Evolutionary conservation across 2,329 filamentous ascomycete genomes (phyloP).

Genomic region (Didymella arachidicola): DNA sequence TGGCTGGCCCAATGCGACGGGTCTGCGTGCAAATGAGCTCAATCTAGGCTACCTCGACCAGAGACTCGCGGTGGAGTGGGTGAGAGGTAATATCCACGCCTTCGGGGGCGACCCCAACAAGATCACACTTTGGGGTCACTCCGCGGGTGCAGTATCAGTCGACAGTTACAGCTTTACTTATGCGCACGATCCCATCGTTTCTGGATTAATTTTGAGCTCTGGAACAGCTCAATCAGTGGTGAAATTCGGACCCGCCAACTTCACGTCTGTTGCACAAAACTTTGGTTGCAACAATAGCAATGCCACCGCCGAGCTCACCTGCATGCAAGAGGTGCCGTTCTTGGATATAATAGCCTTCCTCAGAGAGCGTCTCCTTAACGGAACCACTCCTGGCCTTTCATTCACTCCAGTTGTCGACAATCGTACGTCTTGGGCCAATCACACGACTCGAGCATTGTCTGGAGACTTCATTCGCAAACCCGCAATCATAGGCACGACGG

Average conservation of each 20-base stretch:
- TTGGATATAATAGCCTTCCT: not conserved
- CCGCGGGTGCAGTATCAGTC: slow-evolving; percentile 50
- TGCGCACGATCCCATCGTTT: slow-evolving; percentile 56
- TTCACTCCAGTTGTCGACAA: slow-evolving; percentile 43
- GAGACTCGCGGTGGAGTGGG: slow-evolving; percentile 50
- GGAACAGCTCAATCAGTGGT: slow-evolving; percentile 27
- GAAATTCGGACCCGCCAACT: slow-evolving; percentile 39
- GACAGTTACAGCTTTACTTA: slow-evolving; percentile 61
- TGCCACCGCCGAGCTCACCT: slow-evolving; percentile 18
- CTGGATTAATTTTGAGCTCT: slow-evolving; percentile 35
- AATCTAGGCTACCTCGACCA: slow-evolving; percentile 53
- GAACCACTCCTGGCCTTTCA: slow-evolving; percentile 30
- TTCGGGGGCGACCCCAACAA: slow-evolving; percentile 45
- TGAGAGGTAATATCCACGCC: slow-evolving; percentile 49
- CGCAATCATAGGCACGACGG: slow-evolving; percentile 47
- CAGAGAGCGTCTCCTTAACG: slow-evolving; percentile 5
- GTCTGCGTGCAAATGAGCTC: slow-evolving; percentile 34
- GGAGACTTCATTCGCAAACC: slow-evolving; percentile 41
- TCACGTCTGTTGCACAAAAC: slow-evolving; percentile 48
- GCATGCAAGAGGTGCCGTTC: slow-evolving; percentile 4
- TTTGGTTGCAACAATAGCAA: slow-evolving; percentile 42
- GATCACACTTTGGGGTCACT: slow-evolving; percentile 53
- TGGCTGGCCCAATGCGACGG: slow-evolving; percentile 50
- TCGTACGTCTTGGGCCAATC: slow-evolving; percentile 45
- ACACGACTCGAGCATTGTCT: slow-evolving; percentile 38